Percentiles rank a stretch among this genome's conserved stretches.
Conservation (phyloP, 2,329 filamentous ascomycete genomes). For the Triangularia setosa region DNA sequence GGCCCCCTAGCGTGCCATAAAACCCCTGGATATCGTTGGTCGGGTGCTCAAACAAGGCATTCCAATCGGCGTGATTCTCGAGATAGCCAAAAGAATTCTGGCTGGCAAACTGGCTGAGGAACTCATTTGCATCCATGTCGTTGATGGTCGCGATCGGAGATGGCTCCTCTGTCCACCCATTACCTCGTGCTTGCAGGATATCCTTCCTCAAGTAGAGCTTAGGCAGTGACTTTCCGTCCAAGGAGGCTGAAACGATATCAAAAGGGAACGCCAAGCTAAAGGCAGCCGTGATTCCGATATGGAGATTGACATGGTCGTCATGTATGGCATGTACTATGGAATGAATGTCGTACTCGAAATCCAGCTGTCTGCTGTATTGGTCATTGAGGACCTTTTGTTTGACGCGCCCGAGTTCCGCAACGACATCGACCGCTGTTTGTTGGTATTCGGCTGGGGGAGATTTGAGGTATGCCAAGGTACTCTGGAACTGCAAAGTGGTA, state of each 20-base stretch:
- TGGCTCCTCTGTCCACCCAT: not conserved
- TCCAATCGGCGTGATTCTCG: constrained; percentile 42
- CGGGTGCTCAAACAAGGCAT: constrained; percentile 32
- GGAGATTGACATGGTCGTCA: constrained; percentile 34
- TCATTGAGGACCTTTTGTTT: constrained; percentile 32
- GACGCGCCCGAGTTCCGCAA: constrained; percentile 29
- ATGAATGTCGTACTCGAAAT: constrained; percentile 36
- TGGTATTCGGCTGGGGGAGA: constrained; percentile 38
- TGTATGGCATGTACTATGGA: constrained; percentile 32
- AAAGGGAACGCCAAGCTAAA: constrained; percentile 33
- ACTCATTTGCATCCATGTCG: constrained; percentile 26
- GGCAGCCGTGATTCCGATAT: constrained; percentile 28
- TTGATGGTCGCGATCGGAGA: constrained; percentile 33
- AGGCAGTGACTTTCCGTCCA: constrained; percentile 26
- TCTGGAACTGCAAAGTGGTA: constrained; percentile 42
- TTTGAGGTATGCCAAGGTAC: constrained; percentile 39
- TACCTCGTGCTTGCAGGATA: constrained; percentile 26
- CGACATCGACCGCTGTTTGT: constrained; percentile 36
- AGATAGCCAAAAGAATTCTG: constrained; percentile 34
- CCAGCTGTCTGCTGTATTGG: constrained; percentile 35
- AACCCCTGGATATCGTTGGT: constrained; percentile 26
- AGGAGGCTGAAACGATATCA: constrained; percentile 30
- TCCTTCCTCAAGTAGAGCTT: constrained; percentile 30
- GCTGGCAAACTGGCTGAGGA: constrained; percentile 31
- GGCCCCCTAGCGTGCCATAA: constrained; percentile 31